phyloP scores from a whole-genome alignment of 768 basidiomycete genomes.

The Collybia mongolica region DNA sequence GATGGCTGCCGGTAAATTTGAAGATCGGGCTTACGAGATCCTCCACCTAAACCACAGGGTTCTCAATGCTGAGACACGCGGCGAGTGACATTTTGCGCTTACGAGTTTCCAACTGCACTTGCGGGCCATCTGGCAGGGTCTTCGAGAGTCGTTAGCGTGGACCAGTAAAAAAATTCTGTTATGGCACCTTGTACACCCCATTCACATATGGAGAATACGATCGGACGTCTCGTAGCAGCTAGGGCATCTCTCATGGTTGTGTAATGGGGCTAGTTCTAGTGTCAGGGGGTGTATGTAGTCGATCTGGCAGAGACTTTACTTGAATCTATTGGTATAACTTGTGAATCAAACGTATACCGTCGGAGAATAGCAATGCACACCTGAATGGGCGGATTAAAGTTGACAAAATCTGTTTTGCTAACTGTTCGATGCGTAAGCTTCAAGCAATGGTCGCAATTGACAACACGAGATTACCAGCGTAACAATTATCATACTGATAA shows the following conservation, averaged over 20 bases:
- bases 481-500: slow-evolving; percentile 47
- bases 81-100: slow-evolving; percentile 5
- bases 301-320: slow-evolving; percentile 16
- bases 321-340: slow-evolving; percentile 26
- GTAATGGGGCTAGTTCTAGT: slow-evolving; percentile 35
- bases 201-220: slow-evolving; percentile 52
- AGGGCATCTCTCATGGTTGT: slow-evolving; percentile 46
- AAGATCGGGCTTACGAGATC: slow-evolving; percentile 34
- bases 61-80: neutral
- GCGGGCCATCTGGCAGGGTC: slow-evolving; percentile 53
- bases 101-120: slow-evolving; percentile 45
- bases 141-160: slow-evolving; percentile 1
- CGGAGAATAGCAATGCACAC: slow-evolving; percentile 19
- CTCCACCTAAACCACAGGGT: slow-evolving; percentile 29
- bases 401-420: slow-evolving; percentile 42
- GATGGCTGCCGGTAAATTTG: neutral
- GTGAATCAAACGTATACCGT: neutral
- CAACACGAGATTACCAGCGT: slow-evolving; percentile 30
- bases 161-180: neutral
- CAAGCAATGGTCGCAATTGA: too few relatives aligned
- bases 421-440: slow-evolving; percentile 17
- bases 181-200: slow-evolving; percentile 41
- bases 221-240: slow-evolving; percentile 39
- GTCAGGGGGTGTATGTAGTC: neutral
- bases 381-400: slow-evolving; percentile 40